Evolutionary conservation across 1,139 yeast species (phyloP), one percentile per base, ranked within the genome.

Genomic region (Ogataea hybrid): DNA sequence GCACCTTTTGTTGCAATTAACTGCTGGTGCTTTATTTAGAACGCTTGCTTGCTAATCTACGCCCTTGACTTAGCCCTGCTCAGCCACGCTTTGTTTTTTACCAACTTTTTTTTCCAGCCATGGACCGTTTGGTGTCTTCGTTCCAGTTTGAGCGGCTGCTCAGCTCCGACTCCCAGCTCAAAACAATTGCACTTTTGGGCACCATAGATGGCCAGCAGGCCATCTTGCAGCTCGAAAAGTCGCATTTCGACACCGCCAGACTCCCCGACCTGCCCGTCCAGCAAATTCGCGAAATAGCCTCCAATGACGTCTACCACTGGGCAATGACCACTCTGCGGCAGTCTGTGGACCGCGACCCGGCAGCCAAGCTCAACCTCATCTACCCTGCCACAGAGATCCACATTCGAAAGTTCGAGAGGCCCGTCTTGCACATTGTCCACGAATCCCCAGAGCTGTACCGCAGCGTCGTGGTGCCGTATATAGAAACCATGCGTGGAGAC

Each of bases 371-470:
- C 44, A 88, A 84, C 53, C 52, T 92, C 47, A 82, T 92, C 15
- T 88, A 78, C 60, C 99, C 99, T 1, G 97, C 98, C 0, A 84
- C 96, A 0, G 83, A 80, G 41, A 77, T 83, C 8, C 98, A 92
- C 58, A 81, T 92, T 43, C 74, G 74, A 42, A 92, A 92, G 64
- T 88, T 79, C 57, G 70, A 76, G 12, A 68, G 64, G 14, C 90
- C 84, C 54, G 64, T 64, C 16, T 53, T 62, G 31, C 88, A 82
- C 53, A 67, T 84, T 56, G 72, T 92, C 3, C 59, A 65, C 16
- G 99, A 94, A 59, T 88, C 97, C 3, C 95, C 96, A 0, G 81
- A 81, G 41, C 69, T 79, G 67, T 92, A 90, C 65, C 40, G 61
- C 5, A 51, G 65, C 10, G 67, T 71, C 28, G 96, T 86, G 2